Conservation (phyloP, 1,284 basidiomycete genomes). For the Malassezia equina region DNA sequence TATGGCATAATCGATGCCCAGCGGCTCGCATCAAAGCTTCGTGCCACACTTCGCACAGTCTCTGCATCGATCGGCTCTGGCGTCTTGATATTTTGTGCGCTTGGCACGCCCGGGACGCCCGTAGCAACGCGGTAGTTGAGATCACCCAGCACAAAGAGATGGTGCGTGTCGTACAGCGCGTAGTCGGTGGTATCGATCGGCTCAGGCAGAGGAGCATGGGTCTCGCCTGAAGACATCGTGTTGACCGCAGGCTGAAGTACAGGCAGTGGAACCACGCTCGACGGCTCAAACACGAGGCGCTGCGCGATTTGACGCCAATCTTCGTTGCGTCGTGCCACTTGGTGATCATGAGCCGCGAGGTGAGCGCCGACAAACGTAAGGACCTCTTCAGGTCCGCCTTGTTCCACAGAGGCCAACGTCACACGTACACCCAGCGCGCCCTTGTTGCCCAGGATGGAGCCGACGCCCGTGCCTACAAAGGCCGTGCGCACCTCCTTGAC, state of each 20-base stretch:
- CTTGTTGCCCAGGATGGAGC: slow-evolving; percentile 73
- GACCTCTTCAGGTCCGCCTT: slow-evolving; percentile 27
- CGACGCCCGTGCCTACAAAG: slow-evolving; percentile 44
- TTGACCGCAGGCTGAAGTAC: slow-evolving; percentile 12
- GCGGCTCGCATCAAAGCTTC: slow-evolving; percentile 23
- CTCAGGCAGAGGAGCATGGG: slow-evolving; percentile 51
- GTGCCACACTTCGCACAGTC: slow-evolving; percentile 11
- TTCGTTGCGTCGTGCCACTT: slow-evolving; percentile 61
- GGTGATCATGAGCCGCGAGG: slow-evolving; percentile 69
- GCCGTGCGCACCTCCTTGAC: slow-evolving; percentile 40
- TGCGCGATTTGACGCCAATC: slow-evolving; percentile 72
- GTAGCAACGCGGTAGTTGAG: slow-evolving; percentile 45
- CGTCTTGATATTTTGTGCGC: not conserved
- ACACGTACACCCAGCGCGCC: slow-evolving; percentile 82
- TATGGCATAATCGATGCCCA: slow-evolving; percentile 30
- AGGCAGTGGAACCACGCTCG: slow-evolving; percentile 22
- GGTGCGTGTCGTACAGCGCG: slow-evolving; percentile 44
- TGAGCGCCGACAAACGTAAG: slow-evolving; percentile 83
- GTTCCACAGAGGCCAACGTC: slow-evolving; percentile 56
- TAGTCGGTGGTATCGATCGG: slow-evolving; percentile 34
- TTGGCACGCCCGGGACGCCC: not conserved
- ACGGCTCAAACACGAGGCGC: slow-evolving; percentile 61
- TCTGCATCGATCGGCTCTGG: not conserved
- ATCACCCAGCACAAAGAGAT: slow-evolving; percentile 47
- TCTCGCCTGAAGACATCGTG: slow-evolving; percentile 16